phyloP scores from a whole-genome alignment of 768 basidiomycete genomes.

The Mycena latifolia region DNA sequence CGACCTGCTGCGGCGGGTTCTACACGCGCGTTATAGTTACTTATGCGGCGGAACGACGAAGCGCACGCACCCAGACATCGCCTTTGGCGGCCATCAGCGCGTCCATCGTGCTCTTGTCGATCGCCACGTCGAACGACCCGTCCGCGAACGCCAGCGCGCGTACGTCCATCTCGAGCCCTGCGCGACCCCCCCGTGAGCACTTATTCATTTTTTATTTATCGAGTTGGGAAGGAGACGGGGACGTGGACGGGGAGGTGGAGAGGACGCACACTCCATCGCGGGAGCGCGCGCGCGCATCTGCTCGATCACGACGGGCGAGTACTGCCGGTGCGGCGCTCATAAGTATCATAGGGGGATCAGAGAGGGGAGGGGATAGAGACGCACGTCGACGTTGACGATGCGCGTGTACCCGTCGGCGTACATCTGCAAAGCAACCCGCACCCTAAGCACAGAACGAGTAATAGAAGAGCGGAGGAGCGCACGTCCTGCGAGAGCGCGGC shows the following conservation, averaged over 20 bases:
- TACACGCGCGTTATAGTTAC: no score
- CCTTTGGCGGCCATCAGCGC: constrained; percentile 89
- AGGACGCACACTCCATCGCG: constrained; percentile 76
- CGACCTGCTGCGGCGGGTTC: constrained; percentile 81
- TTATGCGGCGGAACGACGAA: no score
- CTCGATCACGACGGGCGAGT: constrained; percentile 80
- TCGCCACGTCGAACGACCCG: constrained; percentile 79
- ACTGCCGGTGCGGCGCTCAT: constrained; percentile 55
- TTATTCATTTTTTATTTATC: no score
- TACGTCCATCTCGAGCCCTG: constrained; percentile 91
- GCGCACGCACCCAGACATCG: constrained; percentile 78
- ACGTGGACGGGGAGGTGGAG: no score
- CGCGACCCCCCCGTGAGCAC: no score
- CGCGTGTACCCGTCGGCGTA: constrained; percentile 88
- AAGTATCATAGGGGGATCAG: no score
- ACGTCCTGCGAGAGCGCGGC: constrained; percentile 86
- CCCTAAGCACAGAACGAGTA: no score
- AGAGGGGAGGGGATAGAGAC: constrained; percentile 31
- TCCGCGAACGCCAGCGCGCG: constrained; percentile 72
- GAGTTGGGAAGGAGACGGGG: no score
- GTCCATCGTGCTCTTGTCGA: constrained; percentile 95
- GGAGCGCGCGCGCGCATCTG: constrained; percentile 78
- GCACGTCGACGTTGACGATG: constrained; percentile 84
- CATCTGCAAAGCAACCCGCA: constrained; percentile 72
- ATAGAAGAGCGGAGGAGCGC: no score